Evolutionary conservation across 345 rosid species (phyloP), one percentile per base, ranked within the genome.

Genomic region (Salix koriyanagi): DNA sequence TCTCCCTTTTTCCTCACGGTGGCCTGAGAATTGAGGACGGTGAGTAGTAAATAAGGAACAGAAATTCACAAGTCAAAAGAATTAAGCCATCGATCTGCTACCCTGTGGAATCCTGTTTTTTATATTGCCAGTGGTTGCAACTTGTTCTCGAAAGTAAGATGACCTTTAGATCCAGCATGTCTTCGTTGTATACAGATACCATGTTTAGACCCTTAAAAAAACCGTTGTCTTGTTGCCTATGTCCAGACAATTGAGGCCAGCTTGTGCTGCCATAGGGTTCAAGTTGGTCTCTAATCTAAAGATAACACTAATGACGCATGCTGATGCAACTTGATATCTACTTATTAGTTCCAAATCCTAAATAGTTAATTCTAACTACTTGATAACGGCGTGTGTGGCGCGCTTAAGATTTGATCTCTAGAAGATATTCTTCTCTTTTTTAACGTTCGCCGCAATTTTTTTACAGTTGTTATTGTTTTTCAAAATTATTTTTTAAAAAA

Each of bases 231-330:
- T 58, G 14, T 19, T 28, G 15, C 65, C 18, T 39, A 65, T 32
- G 39, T 14, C 14, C 6, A 32, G 25, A 16, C 37, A 39, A 25
- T 75, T 28, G 7, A 11, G 25, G 64, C 48, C 50, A 52, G 5
- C 36, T 21, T 50, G 50, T 65, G 65, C 7, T n/a, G 50, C 21
- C 21, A 2, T 61, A 12, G 9, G 26, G 19, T 0, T 18, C 30
- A 25, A 62, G 26, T 2, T 64, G 46, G 2, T 52, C 19, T 52
- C 19, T 13, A 7, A 37, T 58, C 26, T 1, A 37, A 9, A 7
- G 67, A 67, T 23, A 54, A 52, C 72, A n/a, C 46, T 2, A 7
- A 52, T 75, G 71, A n/a, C 70, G 76, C 70, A 26, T 28, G 56
- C 64, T 41, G 32, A 64, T 44, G 58, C 30, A 26, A 37, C 64